These are phyloP conservation scores for Scenedesmus sp. DNA, from an alignment of 163 green algal species.

Conservation along the genomic window DNA sequence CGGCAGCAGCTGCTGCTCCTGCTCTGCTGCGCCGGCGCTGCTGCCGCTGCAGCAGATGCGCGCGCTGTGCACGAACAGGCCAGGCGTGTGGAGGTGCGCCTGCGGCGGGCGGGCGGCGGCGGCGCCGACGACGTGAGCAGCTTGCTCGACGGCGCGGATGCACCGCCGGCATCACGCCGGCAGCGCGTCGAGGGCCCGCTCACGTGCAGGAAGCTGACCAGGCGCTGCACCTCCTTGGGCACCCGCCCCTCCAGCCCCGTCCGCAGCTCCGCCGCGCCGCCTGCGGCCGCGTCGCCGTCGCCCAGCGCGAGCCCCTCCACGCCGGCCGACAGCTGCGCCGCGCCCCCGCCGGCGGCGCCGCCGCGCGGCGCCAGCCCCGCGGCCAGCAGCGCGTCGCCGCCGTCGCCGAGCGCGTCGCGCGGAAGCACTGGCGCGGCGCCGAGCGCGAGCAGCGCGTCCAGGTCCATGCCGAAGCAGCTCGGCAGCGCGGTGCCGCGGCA, in stretches of 20 bases:
- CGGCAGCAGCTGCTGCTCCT: not conserved
- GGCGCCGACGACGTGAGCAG: not conserved
- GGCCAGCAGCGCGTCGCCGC: constrained; percentile 25
- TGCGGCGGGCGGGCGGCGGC: not conserved
- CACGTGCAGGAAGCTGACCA: constrained; percentile 38
- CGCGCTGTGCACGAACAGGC: constrained; percentile 45
- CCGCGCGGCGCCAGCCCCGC: not conserved
- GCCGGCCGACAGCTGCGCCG: not conserved
- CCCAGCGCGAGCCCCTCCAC: not conserved
- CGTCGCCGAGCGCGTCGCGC: not conserved
- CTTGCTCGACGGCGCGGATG: not conserved
- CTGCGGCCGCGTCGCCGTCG: not conserved
- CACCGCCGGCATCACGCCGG: not conserved
- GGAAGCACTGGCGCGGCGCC: constrained; percentile 7
- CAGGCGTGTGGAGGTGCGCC: constrained; percentile 33
- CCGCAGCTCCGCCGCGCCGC: not conserved
- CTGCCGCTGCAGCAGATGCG: constrained; percentile 5
- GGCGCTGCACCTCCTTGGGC: constrained; percentile 40
- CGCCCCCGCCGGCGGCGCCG: not conserved
- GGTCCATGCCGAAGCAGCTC: constrained; percentile 58
- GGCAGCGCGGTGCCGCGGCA: constrained; percentile 52
- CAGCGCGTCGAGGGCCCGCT: not conserved
- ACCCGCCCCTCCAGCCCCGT: constrained; percentile 19
- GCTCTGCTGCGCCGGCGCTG: not conserved
- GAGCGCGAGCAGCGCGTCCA: constrained; percentile 35